A percentile compares a stretch with the other conserved stretches of the same genome.
These are phyloP conservation scores for Discostella stelligera DNA, from an alignment of 352 stramenopile genomes.

Conservation along the genomic window DNA sequence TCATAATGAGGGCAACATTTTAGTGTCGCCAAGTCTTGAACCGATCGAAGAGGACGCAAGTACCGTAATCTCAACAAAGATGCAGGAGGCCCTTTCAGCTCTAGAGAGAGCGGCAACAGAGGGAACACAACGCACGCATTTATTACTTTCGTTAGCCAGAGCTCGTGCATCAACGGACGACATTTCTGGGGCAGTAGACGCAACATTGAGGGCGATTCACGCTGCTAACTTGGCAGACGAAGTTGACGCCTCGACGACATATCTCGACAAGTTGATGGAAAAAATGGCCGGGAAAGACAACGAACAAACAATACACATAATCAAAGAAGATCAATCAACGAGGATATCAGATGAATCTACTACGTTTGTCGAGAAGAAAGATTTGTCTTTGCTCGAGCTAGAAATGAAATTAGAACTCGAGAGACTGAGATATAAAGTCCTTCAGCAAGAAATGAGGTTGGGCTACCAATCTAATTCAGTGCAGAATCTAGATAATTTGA, in stretches of 20 bases:
- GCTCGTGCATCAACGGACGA: slow-evolving; percentile 40
- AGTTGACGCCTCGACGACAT: slow-evolving; percentile 34
- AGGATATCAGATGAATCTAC: slow-evolving; percentile 1
- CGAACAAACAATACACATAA: not conserved
- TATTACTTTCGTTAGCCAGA: slow-evolving; percentile 52
- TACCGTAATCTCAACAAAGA: slow-evolving; percentile 5
- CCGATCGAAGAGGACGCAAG: not conserved
- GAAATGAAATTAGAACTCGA: slow-evolving; percentile 54
- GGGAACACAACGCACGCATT: slow-evolving; percentile 20
- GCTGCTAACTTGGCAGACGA: slow-evolving; percentile 34
- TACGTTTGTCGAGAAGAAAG: slow-evolving; percentile 23
- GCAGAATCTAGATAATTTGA: slow-evolving; percentile 17
- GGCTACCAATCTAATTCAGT: slow-evolving; percentile 3
- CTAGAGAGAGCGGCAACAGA: slow-evolving; percentile 50
- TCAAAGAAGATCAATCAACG: slow-evolving; percentile 8
- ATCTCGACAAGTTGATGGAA: slow-evolving; percentile 48
- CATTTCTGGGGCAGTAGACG: slow-evolving; percentile 41
- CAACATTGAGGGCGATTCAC: slow-evolving; percentile 34
- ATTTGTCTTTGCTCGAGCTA: slow-evolving; percentile 37
- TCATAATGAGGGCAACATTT: not conserved
- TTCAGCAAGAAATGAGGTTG: slow-evolving; percentile 52
- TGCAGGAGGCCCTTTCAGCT: slow-evolving; percentile 38
- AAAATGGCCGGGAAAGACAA: slow-evolving; percentile 13
- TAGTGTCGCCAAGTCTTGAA: slow-evolving; percentile 2
- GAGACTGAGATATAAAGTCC: slow-evolving; percentile 52